Conservation (phyloP, 352 stramenopile species). For the Stramenopiles sp. region DNA sequence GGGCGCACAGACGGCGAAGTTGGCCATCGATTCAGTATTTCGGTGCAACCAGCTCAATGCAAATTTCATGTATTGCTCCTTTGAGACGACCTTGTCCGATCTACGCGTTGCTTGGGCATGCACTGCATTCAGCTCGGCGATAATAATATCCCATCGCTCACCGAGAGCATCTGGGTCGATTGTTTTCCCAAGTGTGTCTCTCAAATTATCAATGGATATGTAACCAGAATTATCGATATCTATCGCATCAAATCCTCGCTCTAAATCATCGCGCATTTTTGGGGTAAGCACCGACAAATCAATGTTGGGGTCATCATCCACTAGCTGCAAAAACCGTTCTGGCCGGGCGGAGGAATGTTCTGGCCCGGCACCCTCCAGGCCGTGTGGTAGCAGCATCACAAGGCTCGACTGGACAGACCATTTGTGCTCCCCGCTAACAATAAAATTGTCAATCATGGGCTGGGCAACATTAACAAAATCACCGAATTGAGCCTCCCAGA, state of each 20-base stretch:
- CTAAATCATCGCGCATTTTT: conserved; percentile 46
- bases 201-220: too few species aligned
- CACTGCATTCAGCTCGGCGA: too few species aligned
- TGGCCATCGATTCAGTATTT: too few species aligned
- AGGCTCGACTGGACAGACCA: conserved; percentile 84
- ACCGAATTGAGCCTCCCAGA: conserved; percentile 94
- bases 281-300: conserved; percentile 71
- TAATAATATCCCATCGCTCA: too few species aligned
- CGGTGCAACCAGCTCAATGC: too few species aligned
- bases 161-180: too few species aligned
- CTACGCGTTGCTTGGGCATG: too few species aligned
- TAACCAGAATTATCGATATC: too few species aligned
- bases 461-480: conserved; percentile 89
- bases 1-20: conserved; percentile 78
- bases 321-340: conserved; percentile 78
- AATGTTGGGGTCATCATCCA: conserved; percentile 64
- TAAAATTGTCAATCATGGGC: conserved; percentile 92
- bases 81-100: too few species aligned
- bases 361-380: conserved; percentile 82
- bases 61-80: too few species aligned
- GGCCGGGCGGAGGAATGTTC: conserved; percentile 83
- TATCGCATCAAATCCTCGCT: conserved; percentile 35
- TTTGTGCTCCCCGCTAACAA: conserved; percentile 84
- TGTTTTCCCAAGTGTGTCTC: too few species aligned
- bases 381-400: conserved; percentile 77